These are phyloP conservation scores for Puccinia horiana DNA, from an alignment of 1,284 basidiomycete genomes.

Conservation along the genomic window DNA sequence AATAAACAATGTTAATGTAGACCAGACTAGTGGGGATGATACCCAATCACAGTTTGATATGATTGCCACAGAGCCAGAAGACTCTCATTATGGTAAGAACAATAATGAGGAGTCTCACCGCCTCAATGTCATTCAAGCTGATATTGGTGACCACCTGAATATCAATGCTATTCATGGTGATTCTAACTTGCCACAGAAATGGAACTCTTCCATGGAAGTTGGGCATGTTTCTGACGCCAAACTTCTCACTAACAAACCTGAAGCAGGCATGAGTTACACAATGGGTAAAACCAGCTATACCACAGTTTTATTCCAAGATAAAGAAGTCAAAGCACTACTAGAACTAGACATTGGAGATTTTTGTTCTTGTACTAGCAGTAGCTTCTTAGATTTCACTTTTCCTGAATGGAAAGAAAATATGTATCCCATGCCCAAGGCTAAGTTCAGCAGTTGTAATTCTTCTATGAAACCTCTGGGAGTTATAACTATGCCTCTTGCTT, in stretches of 20 bases:
- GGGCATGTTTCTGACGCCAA: constrained; percentile 13
- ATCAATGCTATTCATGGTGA: constrained; percentile 12
- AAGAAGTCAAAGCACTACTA: not conserved
- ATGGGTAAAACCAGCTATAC: not conserved
- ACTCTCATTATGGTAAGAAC: too few relatives aligned
- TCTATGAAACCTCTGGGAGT: not conserved
- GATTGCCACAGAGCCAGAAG: not conserved
- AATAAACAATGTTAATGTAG: not conserved
- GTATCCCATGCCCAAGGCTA: not conserved
- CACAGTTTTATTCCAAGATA: not conserved
- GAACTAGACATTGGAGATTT: constrained; percentile 6
- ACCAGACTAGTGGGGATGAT: not conserved
- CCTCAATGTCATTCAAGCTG: not conserved
- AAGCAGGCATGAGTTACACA: not conserved
- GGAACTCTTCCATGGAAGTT: not conserved
- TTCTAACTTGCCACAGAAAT: constrained; percentile 1
- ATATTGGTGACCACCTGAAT: not conserved
- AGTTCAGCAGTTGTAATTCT: constrained; percentile 10
- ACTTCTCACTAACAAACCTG: not conserved
- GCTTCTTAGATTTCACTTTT: too few relatives aligned
- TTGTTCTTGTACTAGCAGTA: constrained; percentile 10
- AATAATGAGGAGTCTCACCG: too few relatives aligned
- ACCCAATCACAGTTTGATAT: not conserved
- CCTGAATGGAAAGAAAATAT: not conserved
- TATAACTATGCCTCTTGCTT: not conserved